A percentile compares a stretch with the other conserved stretches of the same genome.
Conservation (phyloP, 805 yeast genomes). For the Candida lessepsii region DNA sequence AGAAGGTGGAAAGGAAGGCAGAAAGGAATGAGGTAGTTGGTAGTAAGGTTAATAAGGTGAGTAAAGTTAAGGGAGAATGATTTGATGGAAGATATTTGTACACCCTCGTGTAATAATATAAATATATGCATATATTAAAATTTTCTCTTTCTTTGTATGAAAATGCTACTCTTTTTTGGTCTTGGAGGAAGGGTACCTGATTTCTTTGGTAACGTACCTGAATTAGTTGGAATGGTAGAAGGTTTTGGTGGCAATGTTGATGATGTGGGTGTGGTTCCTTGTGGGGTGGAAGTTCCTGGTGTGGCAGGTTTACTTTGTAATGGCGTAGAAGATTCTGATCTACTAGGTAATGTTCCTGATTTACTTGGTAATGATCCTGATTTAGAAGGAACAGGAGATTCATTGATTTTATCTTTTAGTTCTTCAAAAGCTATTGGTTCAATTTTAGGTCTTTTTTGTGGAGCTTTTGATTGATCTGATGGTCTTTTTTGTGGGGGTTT, state of each 20-base stretch:
- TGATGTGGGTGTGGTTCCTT: too few relatives aligned
- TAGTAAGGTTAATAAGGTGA: not conserved
- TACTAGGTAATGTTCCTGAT: not conserved
- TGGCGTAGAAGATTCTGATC: not conserved
- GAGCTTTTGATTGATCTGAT: not conserved
- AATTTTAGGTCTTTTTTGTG: not conserved
- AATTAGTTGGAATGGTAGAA: not conserved
- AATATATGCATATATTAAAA: slow-evolving; percentile 4
- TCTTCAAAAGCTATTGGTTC: too few relatives aligned
- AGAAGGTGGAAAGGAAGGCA: too few relatives aligned
- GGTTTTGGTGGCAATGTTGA: not conserved
- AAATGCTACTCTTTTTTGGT: slow-evolving; percentile 9
- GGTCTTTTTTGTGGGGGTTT: not conserved
- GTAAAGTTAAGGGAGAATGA: slow-evolving; percentile 11
- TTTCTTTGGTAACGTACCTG: slow-evolving; percentile 4
- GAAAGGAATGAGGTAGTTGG: not conserved
- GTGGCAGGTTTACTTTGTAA: too few relatives aligned
- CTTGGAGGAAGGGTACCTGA: slow-evolving; percentile 7
- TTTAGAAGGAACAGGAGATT: too few relatives aligned
- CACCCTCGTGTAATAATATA: too few relatives aligned
- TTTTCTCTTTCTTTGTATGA: slow-evolving; percentile 10
- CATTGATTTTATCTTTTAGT: not conserved
- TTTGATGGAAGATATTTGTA: too few relatives aligned
- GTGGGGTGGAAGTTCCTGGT: too few relatives aligned
- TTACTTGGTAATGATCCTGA: not conserved